These are phyloP conservation scores for Umbelopsis isabellina DNA, from an alignment of 192 early-diverging fungal genomes.

Conservation along the genomic window DNA sequence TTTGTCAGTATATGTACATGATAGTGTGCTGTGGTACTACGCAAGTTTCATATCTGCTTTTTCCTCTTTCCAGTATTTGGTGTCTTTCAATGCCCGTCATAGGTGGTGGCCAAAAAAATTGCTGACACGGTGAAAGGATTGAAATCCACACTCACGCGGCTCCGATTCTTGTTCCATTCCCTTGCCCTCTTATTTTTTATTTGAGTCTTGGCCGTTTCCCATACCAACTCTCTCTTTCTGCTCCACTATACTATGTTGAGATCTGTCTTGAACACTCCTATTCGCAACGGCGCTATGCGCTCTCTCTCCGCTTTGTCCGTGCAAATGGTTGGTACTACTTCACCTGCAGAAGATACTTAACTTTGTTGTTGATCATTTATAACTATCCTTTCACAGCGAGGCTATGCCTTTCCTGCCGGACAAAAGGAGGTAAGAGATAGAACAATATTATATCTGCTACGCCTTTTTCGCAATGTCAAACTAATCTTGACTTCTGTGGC, in stretches of 20 bases:
- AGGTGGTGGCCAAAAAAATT: slow-evolving; percentile 6
- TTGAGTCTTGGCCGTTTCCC: slow-evolving; percentile 21
- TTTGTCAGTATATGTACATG: neutral
- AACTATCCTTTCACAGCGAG: slow-evolving; percentile 35
- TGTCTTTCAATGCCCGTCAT: slow-evolving; percentile 16
- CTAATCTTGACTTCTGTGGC: neutral
- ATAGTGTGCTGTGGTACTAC: no score
- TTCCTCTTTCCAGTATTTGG: slow-evolving; percentile 19
- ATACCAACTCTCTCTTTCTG: slow-evolving; percentile 20
- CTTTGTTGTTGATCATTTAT: neutral
- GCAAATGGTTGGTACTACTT: neutral
- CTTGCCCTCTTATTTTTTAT: slow-evolving; percentile 27
- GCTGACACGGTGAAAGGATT: slow-evolving; percentile 15
- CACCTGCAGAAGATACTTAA: neutral
- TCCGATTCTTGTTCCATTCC: slow-evolving; percentile 21
- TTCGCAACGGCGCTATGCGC: slow-evolving; percentile 23
- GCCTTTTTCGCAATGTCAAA: neutral
- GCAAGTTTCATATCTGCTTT: neutral
- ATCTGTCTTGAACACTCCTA: slow-evolving; percentile 34
- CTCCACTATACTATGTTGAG: slow-evolving; percentile 42
- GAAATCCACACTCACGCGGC: slow-evolving; percentile 19
- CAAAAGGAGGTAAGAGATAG: slow-evolving; percentile 49
- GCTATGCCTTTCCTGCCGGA: slow-evolving; percentile 55
- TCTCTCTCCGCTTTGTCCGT: slow-evolving; percentile 26
- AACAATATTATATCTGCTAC: neutral